These are phyloP conservation scores for Vitis hybrid DNA, from an alignment of 177 flowering plant genomes.

Conservation along the genomic window DNA sequence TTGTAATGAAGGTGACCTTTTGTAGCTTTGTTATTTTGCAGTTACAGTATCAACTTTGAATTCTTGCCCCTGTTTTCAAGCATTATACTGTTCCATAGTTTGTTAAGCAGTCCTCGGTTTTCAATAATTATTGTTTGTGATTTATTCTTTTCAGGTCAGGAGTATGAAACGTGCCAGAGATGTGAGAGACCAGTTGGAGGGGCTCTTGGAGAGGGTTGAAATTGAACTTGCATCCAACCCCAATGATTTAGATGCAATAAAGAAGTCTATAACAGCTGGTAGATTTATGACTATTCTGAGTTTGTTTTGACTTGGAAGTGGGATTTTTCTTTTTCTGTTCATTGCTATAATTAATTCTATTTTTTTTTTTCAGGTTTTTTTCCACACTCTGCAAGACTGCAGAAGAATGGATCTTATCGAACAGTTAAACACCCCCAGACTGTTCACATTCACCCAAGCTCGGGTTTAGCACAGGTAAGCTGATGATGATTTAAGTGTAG, in stretches of 20 bases:
- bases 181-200: slow-evolving; percentile 86
- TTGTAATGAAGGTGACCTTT: too few species aligned
- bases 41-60: not conserved
- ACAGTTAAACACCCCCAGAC: slow-evolving; percentile 92
- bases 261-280: slow-evolving; percentile 86
- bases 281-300: not conserved
- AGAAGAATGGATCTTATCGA: slow-evolving; percentile 81
- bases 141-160: slow-evolving; percentile 53
- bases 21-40: not conserved
- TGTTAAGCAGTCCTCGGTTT: not conserved
- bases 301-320: slow-evolving; percentile 1
- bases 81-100: not conserved
- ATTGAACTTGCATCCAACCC: slow-evolving; percentile 61
- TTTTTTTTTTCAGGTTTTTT: slow-evolving; percentile 63
- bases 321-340: slow-evolving; percentile 1
- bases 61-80: not conserved
- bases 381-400: slow-evolving; percentile 78
- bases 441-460: slow-evolving; percentile 89
- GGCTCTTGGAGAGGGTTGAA: slow-evolving; percentile 87
- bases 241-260: slow-evolving; percentile 70
- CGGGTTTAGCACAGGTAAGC: slow-evolving; percentile 83
- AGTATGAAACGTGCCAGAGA: slow-evolving; percentile 97
- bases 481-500: not conserved
- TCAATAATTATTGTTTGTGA: not conserved
- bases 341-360: slow-evolving; percentile 3